Evolutionary conservation across 1,284 basidiomycete genomes (phyloP).

Genomic region (Megacollybia platyphylla): DNA sequence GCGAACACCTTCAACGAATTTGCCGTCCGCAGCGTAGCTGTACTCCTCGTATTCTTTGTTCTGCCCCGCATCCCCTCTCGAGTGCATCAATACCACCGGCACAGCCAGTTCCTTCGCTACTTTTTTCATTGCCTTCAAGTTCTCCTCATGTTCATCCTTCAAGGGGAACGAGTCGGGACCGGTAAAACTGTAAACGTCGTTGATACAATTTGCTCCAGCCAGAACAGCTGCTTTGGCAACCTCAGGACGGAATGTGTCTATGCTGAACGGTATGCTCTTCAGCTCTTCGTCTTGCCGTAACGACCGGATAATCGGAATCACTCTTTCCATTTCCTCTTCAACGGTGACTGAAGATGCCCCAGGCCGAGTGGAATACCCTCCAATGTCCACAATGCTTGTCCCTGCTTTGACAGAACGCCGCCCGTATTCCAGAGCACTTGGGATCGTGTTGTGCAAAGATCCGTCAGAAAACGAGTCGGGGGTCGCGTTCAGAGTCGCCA

Average conservation of each 20-base stretch:
- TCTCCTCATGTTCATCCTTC: constrained; percentile 9
- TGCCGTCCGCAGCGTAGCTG: constrained; percentile 17
- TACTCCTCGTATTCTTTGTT: constrained; percentile 60
- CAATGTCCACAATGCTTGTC: constrained; percentile 81
- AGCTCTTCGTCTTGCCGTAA: constrained; percentile 17
- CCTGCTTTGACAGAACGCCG: constrained; percentile 33
- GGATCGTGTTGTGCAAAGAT: constrained; percentile 37
- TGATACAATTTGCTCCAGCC: constrained; percentile 89
- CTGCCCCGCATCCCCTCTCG: constrained; percentile 66
- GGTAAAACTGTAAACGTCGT: constrained; percentile 82
- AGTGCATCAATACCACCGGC: constrained; percentile 90
- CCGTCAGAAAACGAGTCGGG: constrained; percentile 98
- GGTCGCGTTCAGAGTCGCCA: constrained; percentile 92
- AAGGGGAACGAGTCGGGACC: constrained; percentile 44
- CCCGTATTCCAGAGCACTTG: constrained; percentile 38
- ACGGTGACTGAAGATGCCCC: constrained; percentile 55
- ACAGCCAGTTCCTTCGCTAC: constrained; percentile 51
- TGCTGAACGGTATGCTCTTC: constrained; percentile 49
- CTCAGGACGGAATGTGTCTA: constrained; percentile 86
- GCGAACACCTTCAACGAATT: constrained; percentile 62
- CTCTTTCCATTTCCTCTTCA: constrained; percentile 66
- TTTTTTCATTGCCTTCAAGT: constrained; percentile 49
- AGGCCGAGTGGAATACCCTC: constrained; percentile 89
- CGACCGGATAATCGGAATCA: constrained; percentile 58
- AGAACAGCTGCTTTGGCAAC: constrained; percentile 71